A percentile compares a stretch with the other conserved stretches of the same genome.
Evolutionary conservation across 1,284 basidiomycete genomes (phyloP).

Genomic region (Phenoliferia sp.): DNA sequence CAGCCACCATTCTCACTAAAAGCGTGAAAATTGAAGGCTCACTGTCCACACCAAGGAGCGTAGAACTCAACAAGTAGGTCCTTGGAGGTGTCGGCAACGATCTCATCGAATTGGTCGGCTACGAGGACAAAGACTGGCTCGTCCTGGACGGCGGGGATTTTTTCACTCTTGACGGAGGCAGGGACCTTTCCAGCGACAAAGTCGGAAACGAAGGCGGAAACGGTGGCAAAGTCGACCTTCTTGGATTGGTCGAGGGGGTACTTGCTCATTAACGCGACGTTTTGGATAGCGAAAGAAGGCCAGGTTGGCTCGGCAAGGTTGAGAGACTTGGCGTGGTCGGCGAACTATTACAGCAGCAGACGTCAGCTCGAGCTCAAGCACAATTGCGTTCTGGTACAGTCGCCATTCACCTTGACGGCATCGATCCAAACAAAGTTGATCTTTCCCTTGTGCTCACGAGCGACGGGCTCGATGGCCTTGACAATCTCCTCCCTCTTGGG

Average conservation of each 20-base stretch:
- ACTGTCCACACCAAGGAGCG: constrained; percentile 75
- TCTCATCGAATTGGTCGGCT: constrained; percentile 80
- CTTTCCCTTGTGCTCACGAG: constrained; percentile 74
- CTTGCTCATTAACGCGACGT: constrained; percentile 75
- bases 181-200: constrained; percentile 69
- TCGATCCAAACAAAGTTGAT: constrained; percentile 99
- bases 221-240: constrained; percentile 52
- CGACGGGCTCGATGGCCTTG: constrained; percentile 67
- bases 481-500: constrained; percentile 62
- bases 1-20: neutral
- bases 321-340: constrained; percentile 90
- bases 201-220: constrained; percentile 59
- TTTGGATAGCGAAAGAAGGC: constrained; percentile 92
- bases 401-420: constrained; percentile 58
- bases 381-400: no score
- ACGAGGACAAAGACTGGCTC: constrained; percentile 81
- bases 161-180: constrained; percentile 85
- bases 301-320: constrained; percentile 79
- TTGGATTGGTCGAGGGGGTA: constrained; percentile 74
- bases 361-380: no score
- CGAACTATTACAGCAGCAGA: constrained; percentile 53
- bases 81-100: constrained; percentile 76
- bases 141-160: constrained; percentile 76
- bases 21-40: neutral
- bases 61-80: constrained; percentile 98